phyloP scores from a whole-genome alignment of 2,329 filamentous ascomycete genomes.

The Trichoderma sp. region DNA sequence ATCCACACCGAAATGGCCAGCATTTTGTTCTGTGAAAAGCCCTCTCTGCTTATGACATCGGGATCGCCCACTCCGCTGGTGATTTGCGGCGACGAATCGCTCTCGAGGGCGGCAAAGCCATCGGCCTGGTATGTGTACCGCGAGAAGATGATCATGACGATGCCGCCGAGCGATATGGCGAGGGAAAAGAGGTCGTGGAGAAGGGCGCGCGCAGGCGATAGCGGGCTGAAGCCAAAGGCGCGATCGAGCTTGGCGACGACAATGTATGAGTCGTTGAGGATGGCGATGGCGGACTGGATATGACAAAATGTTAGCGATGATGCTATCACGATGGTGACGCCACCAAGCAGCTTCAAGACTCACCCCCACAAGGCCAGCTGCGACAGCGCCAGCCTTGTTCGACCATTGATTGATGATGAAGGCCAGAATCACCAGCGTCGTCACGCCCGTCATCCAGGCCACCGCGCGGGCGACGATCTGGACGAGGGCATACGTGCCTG shows the following conservation, averaged over 20 bases:
- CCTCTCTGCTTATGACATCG: conserved; percentile 20
- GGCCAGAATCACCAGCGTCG: conserved; percentile 37
- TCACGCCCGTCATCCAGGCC: conserved; percentile 39
- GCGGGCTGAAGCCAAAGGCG: conserved; percentile 32
- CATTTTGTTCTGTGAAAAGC: conserved; percentile 23
- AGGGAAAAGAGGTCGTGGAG: conserved; percentile 40
- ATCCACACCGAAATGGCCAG: conserved; percentile 23
- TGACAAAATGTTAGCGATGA: not conserved
- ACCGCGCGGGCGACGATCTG: conserved; percentile 34
- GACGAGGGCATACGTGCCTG: conserved; percentile 20
- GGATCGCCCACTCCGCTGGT: not conserved
- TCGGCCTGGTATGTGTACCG: conserved; percentile 20
- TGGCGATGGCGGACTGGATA: conserved; percentile 35
- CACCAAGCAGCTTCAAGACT: conserved; percentile 24
- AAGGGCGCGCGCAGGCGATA: conserved; percentile 35
- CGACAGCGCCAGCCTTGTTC: conserved; percentile 33
- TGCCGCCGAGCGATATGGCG: conserved; percentile 38
- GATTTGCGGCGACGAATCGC: not conserved
- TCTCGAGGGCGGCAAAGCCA: not conserved
- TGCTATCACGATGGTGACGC: not conserved
- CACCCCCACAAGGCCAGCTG: conserved; percentile 39
- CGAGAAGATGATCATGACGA: conserved; percentile 35
- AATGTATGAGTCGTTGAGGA: conserved; percentile 45
- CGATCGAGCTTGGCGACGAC: conserved; percentile 36
- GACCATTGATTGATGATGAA: conserved; percentile 40